Conservation (phyloP, 805 yeast species). For the Candida oleophila region DNA sequence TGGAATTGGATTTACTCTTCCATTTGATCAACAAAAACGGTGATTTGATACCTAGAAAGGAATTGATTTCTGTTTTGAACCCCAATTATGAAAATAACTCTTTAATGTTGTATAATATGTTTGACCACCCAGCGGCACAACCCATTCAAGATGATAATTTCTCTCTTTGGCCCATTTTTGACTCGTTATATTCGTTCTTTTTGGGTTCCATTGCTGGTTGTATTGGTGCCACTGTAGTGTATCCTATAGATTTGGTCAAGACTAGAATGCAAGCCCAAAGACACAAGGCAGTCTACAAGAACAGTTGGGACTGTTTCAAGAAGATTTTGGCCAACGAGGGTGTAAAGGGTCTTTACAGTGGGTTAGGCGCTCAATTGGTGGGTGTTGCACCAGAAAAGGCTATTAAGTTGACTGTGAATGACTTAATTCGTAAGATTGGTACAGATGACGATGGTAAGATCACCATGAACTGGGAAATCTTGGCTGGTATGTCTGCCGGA, state of each 20-base stretch:
- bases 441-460: conserved; percentile 43
- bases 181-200: conserved; percentile 81
- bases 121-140: conserved; percentile 42
- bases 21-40: conserved; percentile 35
- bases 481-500: conserved; percentile 94
- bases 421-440: conserved; percentile 73
- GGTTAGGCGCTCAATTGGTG: conserved; percentile 87
- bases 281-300: conserved; percentile 64
- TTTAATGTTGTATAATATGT: conserved; percentile 33
- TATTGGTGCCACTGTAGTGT: conserved; percentile 96
- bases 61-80: conserved; percentile 51
- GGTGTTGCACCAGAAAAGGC: conserved; percentile 99
- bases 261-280: conserved; percentile 98
- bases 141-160: conserved; percentile 40
- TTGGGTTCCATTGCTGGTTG: conserved; percentile 96
- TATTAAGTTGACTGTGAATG: conserved; percentile 92
- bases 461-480: conserved; percentile 62
- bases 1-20: conserved; percentile 41
- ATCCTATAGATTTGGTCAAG: conserved; percentile 94
- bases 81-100: conserved; percentile 48
- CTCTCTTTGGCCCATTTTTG: conserved; percentile 50
- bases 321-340: conserved; percentile 82
- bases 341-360: conserved; percentile 81
- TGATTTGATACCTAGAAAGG: conserved; percentile 41
- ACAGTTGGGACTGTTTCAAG: conserved; percentile 81